phyloP scores from a whole-genome alignment of 2,329 filamentous ascomycete species.

The Coleophoma eucalyptorum region DNA sequence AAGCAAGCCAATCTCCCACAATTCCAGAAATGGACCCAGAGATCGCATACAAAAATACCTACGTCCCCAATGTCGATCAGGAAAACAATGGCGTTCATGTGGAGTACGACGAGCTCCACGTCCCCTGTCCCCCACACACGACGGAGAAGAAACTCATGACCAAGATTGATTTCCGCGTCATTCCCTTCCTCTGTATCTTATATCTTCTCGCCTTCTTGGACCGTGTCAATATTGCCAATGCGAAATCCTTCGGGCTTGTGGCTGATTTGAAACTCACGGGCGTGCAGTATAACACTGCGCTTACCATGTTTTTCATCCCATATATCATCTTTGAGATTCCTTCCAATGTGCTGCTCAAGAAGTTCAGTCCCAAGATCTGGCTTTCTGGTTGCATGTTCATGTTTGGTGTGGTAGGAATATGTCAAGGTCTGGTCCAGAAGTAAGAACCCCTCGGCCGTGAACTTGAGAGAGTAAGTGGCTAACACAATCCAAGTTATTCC shows the following conservation, averaged over 20 bases:
- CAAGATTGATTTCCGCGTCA: conserved; percentile 67
- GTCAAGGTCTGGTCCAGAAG: conserved; percentile 41
- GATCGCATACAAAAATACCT: conserved; percentile 15
- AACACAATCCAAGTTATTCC: conserved; percentile 51
- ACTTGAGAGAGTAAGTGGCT: not conserved
- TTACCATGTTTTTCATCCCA: conserved; percentile 80
- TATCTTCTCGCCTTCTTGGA: conserved; percentile 69
- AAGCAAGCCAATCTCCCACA: conserved; percentile 9
- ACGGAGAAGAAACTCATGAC: conserved; percentile 59
- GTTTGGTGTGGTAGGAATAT: conserved; percentile 45
- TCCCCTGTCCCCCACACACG: conserved; percentile 27
- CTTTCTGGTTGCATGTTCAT: conserved; percentile 64
- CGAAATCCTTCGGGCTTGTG: conserved; percentile 61
- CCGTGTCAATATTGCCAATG: conserved; percentile 78
- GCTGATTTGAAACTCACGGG: conserved; percentile 57
- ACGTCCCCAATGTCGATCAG: conserved; percentile 16
- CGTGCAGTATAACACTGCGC: conserved; percentile 67
- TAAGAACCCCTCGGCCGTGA: conserved; percentile 49
- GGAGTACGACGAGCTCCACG: conserved; percentile 21
- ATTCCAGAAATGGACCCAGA: conserved; percentile 17
- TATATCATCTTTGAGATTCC: conserved; percentile 72
- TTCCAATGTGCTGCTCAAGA: conserved; percentile 69
- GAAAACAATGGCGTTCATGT: not conserved
- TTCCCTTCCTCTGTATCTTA: conserved; percentile 70
- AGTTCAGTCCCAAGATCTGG: conserved; percentile 64